These are phyloP conservation scores for Mitragyna speciosa DNA, from an alignment of 257 asterid species.

Conservation along the genomic window DNA sequence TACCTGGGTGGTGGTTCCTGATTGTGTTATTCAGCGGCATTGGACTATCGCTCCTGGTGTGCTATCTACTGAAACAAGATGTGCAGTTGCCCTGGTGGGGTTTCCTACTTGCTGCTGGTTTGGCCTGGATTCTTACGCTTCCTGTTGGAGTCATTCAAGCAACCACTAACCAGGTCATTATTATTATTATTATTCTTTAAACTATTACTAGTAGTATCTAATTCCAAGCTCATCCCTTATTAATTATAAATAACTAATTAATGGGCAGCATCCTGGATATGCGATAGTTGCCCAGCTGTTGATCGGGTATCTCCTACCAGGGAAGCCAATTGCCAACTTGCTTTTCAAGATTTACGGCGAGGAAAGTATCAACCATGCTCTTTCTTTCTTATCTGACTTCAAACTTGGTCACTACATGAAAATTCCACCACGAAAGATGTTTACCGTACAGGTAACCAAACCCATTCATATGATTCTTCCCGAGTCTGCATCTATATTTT, in stretches of 20 bases:
- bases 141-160: constrained; percentile 97
- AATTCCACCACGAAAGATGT: constrained; percentile 93
- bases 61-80: constrained; percentile 66
- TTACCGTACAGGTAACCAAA: constrained; percentile 61
- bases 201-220: too few species aligned
- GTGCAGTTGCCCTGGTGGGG: constrained; percentile 99
- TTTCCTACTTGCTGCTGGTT: constrained; percentile 68
- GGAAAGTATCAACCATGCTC: constrained; percentile 76
- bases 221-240: too few species aligned
- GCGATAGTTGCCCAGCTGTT: constrained; percentile 92
- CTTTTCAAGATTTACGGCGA: constrained; percentile 90
- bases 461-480: too few species aligned
- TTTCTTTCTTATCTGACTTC: constrained; percentile 83
- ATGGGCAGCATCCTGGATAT: constrained; percentile 90
- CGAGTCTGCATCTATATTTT: too few species aligned
- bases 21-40: constrained; percentile 57
- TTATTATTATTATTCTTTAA: too few species aligned
- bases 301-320: constrained; percentile 80
- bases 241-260: too few species aligned
- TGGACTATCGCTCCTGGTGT: constrained; percentile 62
- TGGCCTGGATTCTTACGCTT: constrained; percentile 85
- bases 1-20: constrained; percentile 95
- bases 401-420: constrained; percentile 98
- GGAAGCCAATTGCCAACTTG: constrained; percentile 88
- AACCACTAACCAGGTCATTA: constrained; percentile 78